These are phyloP conservation scores for Penicillium occitanis DNA, from an alignment of 2,329 filamentous ascomycete species.

Conservation along the genomic window DNA sequence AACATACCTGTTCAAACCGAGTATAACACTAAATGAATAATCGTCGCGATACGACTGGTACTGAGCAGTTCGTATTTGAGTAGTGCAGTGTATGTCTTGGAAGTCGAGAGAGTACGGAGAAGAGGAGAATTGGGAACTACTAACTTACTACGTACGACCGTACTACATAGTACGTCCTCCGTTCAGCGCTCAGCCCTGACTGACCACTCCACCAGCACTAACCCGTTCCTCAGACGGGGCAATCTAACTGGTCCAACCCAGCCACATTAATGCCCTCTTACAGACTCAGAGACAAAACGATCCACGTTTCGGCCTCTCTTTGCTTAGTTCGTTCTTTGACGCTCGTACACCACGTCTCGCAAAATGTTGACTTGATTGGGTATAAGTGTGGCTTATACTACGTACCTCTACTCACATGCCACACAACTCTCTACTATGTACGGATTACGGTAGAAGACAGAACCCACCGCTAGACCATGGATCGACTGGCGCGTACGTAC, in stretches of 20 bases:
- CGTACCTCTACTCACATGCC: background rate
- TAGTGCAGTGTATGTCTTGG: background rate
- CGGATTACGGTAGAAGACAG: no score
- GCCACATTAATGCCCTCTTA: background rate
- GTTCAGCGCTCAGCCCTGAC: background rate
- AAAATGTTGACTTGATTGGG: constrained; percentile 1
- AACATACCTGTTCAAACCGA: background rate
- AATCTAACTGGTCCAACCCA: background rate
- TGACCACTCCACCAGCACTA: background rate
- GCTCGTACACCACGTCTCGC: background rate
- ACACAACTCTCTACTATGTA: no score
- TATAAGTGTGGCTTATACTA: background rate
- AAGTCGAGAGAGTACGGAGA: background rate
- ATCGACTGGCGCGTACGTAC: background rate
- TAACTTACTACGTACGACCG: no score
- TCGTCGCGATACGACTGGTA: background rate
- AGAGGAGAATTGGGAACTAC: background rate
- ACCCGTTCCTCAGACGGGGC: background rate
- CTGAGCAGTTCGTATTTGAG: background rate
- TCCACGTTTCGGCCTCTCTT: background rate
- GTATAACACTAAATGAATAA: background rate
- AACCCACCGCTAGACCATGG: background rate
- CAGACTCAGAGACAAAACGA: background rate
- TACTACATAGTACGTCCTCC: background rate
- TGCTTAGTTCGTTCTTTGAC: background rate